Percentiles rank a stretch among this genome's conserved stretches.
phyloP scores from a whole-genome alignment of 2,329 filamentous ascomycete genomes.

The Penicillium sp. region DNA sequence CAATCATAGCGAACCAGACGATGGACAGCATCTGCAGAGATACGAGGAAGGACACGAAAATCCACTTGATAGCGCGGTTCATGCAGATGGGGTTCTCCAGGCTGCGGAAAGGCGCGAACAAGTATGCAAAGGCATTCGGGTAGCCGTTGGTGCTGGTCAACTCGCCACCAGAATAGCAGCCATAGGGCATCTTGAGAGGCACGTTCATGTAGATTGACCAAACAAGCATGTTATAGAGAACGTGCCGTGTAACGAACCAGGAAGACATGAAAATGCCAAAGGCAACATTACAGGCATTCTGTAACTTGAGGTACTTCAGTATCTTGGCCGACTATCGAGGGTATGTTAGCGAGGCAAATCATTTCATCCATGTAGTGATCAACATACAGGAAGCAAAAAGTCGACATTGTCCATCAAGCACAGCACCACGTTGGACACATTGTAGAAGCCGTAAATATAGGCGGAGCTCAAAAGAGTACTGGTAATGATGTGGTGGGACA shows the following conservation, averaged over 20 bases:
- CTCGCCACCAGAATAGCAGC: constrained; percentile 62
- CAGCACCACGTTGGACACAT: constrained; percentile 82
- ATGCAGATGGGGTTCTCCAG: constrained; percentile 73
- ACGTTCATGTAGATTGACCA: constrained; percentile 73
- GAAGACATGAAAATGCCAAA: constrained; percentile 82
- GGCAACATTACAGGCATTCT: constrained; percentile 69
- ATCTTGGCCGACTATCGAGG: constrained; percentile 72
- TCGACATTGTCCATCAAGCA: constrained; percentile 93
- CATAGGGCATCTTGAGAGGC: constrained; percentile 57
- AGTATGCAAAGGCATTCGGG: constrained; percentile 52
- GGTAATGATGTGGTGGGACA: constrained; percentile 89
- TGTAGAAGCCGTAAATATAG: constrained; percentile 81
- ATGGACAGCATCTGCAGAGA: constrained; percentile 75
- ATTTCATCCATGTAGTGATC: background rate
- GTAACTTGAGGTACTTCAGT: constrained; percentile 80
- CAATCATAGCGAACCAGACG: constrained; percentile 85
- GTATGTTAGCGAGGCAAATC: constrained; percentile 1
- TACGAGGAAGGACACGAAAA: constrained; percentile 72
- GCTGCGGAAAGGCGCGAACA: constrained; percentile 69
- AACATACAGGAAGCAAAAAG: constrained; percentile 72
- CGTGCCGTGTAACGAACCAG: constrained; percentile 80
- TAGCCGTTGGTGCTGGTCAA: constrained; percentile 33
- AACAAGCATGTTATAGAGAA: constrained; percentile 72
- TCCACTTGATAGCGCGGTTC: constrained; percentile 67
- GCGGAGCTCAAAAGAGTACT: constrained; percentile 72